Base-by-base conservation (phyloP, 306 rosid species). In the Prunus mongolica region DNA sequence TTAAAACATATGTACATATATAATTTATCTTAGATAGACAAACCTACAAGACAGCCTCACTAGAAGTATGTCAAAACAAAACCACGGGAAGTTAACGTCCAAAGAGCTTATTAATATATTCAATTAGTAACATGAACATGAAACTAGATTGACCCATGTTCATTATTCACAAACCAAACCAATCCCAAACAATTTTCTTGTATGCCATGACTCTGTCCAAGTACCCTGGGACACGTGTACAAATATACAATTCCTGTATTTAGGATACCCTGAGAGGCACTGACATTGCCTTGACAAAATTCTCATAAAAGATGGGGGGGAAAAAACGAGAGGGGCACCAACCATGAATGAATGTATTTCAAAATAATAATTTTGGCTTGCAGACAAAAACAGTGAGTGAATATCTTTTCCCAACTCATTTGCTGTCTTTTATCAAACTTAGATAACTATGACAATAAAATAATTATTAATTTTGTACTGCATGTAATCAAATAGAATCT, bases 401-500 rank as follows among this genome's bases (percentile, higher is more conserved):
- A 30, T 6, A n/a, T 51, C 50, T 38, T 38, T 38, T 38, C 44
- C 44, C 44, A 7, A 7, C 34, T 54, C 38, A 18, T 45, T 16
- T 76, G 58, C 74, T 61, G 47, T 49, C 19, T 15, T 16, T 16
- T 19, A 66, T 51, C 72, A 22, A 51, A 51, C 72, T 71, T 20
- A 71, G 75, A 71, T 71, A 71, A 30, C 25, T 10, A 50, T 28
- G 19, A 69, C 7, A 69, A 51, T 10, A 16, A 54, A 70, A 52
- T 30, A 66, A 24, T 60, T 6, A 60, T 60, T 12, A 60, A 60
- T 60, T 60, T 20, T 7, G 62, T 56, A 56, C 13, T 55, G 1
- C 11, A 55, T 18, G 30, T 25, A 49, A 72, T 67, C n/a, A 71
- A 58, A 54, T 13, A 83, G 86, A 84, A 84, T 83, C 88, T 84